phyloP scores from a whole-genome alignment of 805 yeast genomes.

The Saccharomycopsis vini region DNA sequence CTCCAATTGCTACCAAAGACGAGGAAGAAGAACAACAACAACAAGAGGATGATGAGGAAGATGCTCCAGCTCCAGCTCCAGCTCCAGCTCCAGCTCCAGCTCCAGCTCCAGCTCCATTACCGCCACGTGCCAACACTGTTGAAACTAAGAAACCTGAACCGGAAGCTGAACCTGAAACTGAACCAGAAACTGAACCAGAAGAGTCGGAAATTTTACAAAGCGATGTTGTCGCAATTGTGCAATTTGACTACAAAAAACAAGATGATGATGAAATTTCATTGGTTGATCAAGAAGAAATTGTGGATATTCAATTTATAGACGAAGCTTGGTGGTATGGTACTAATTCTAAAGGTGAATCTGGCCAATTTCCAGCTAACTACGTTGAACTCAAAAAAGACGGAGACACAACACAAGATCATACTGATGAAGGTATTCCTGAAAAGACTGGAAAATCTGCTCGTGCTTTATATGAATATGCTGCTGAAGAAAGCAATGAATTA shows the following conservation, averaged over 20 bases:
- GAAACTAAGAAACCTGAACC: slow-evolving; percentile 22
- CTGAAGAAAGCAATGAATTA: slow-evolving; percentile 87
- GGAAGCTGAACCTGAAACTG: slow-evolving; percentile 23
- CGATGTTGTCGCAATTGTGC: slow-evolving; percentile 43
- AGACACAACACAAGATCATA: slow-evolving; percentile 21
- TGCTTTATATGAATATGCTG: slow-evolving; percentile 76
- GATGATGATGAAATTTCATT: slow-evolving; percentile 71
- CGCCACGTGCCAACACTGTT: slow-evolving; percentile 23
- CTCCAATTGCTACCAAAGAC: slow-evolving; percentile 4
- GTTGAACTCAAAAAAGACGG: slow-evolving; percentile 32
- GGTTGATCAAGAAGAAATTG: slow-evolving; percentile 55
- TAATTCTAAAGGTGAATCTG: slow-evolving; percentile 31
- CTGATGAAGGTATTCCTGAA: slow-evolving; percentile 22
- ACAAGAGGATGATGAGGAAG: not conserved
- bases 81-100: slow-evolving; percentile 21
- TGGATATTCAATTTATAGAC: slow-evolving; percentile 53
- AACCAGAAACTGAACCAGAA: slow-evolving; percentile 24
- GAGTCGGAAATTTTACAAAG: slow-evolving; percentile 21
- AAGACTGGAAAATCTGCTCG: slow-evolving; percentile 38
- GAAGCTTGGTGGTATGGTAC: slow-evolving; percentile 46
- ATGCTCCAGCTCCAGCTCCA: slow-evolving; percentile 5
- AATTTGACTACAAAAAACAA: slow-evolving; percentile 68
- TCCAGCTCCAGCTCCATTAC: slow-evolving; percentile 22
- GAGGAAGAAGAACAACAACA: too few species aligned
- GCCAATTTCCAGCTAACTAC: slow-evolving; percentile 41